These are phyloP conservation scores for Fallopia convolvulus DNA, from an alignment of 148 eudicot species.

Conservation along the genomic window DNA sequence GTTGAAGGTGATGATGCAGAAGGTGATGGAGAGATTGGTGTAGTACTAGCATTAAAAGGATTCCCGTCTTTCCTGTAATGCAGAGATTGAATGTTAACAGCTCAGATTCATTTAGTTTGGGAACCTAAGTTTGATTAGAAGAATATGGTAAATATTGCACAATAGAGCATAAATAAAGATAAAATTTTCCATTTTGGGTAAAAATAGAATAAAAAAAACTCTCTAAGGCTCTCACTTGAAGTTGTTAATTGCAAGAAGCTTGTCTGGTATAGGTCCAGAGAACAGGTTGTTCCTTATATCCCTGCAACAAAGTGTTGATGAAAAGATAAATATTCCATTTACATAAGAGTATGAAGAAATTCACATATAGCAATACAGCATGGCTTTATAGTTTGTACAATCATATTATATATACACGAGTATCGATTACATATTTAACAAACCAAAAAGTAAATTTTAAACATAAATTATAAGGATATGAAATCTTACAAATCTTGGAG, in stretches of 20 bases:
- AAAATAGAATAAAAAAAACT: background rate
- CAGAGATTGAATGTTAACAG: background rate
- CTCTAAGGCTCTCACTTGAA: slow-evolving; percentile 49
- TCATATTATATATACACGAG: background rate
- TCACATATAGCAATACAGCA: background rate
- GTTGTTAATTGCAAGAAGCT: slow-evolving; percentile 56
- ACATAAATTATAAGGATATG: slow-evolving; percentile 17
- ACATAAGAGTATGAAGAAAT: background rate
- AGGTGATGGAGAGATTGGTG: slow-evolving; percentile 16
- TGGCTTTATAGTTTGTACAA: background rate
- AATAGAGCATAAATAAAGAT: background rate
- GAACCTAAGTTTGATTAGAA: background rate
- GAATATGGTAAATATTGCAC: background rate
- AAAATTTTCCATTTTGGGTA: background rate
- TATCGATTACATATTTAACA: background rate
- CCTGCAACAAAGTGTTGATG: slow-evolving; percentile 29
- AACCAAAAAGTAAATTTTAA: background rate
- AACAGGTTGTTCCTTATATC: slow-evolving; percentile 69
- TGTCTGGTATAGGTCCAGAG: slow-evolving; percentile 71
- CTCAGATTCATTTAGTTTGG: background rate
- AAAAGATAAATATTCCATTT: background rate
- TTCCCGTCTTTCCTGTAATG: slow-evolving; percentile 72
- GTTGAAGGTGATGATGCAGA: slow-evolving; percentile 27
- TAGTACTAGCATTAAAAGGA: slow-evolving; percentile 43
- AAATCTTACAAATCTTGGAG: slow-evolving; percentile 65